These are phyloP conservation scores for Aspergillus brasiliensis DNA, from an alignment of 2,329 filamentous ascomycete genomes.

Conservation along the genomic window DNA sequence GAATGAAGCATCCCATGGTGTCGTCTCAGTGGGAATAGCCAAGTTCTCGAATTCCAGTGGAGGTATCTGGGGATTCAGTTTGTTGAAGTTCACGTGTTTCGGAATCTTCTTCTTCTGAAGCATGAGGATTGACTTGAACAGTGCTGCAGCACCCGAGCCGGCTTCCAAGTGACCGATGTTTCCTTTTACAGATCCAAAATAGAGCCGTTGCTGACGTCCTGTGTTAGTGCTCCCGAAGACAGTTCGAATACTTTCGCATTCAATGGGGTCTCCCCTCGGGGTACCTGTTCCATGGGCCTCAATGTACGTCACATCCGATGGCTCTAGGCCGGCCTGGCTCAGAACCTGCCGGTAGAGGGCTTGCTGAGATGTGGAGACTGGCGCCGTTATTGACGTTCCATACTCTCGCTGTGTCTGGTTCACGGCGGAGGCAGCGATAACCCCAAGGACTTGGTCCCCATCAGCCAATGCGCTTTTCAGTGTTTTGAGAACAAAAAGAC, in stretches of 20 bases:
- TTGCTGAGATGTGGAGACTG: slow-evolving; percentile 16
- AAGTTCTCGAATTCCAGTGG: slow-evolving; percentile 16
- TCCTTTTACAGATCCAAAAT: slow-evolving; percentile 31
- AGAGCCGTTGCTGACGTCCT: slow-evolving; percentile 8
- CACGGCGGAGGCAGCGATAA: slow-evolving; percentile 23
- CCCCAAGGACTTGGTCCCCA: slow-evolving; percentile 22
- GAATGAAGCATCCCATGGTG: neutral
- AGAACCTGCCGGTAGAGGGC: slow-evolving; percentile 17
- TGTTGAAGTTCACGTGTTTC: slow-evolving; percentile 25
- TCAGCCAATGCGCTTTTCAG: slow-evolving; percentile 22
- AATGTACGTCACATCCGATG: slow-evolving; percentile 17
- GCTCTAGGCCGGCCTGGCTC: slow-evolving; percentile 8
- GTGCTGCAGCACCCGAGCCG: slow-evolving; percentile 24
- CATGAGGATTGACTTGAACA: slow-evolving; percentile 30
- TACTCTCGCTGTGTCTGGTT: slow-evolving; percentile 22
- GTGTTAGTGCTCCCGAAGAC: slow-evolving; percentile 16
- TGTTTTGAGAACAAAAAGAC: slow-evolving; percentile 23
- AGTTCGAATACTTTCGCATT: slow-evolving; percentile 25
- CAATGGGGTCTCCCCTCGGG: slow-evolving; percentile 22
- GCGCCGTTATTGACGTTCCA: slow-evolving; percentile 22
- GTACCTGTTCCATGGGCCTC: slow-evolving; percentile 26
- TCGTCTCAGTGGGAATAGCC: slow-evolving; percentile 13
- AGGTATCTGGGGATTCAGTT: slow-evolving; percentile 26
- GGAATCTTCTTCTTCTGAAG: slow-evolving; percentile 28
- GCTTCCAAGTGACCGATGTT: slow-evolving; percentile 31